Percentiles rank a stretch among this genome's conserved stretches.
Evolutionary conservation across 169 alveolate species (phyloP).

Genomic region (Babesia sp.): DNA sequence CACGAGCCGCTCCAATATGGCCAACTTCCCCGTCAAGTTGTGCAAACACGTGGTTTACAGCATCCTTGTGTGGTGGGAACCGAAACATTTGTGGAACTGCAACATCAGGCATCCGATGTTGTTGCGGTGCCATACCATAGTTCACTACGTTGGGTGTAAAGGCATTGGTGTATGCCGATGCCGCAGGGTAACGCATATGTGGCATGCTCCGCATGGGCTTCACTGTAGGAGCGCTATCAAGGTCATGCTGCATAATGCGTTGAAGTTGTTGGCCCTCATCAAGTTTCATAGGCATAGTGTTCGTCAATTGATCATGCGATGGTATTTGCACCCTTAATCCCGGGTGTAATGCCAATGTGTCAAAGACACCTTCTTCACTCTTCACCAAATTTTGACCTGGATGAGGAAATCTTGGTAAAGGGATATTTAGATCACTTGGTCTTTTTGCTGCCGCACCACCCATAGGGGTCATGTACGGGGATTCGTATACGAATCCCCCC

Average conservation of each 20-base stretch:
- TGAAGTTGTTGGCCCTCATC: constrained; percentile 4
- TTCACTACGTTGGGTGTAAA: constrained; percentile 18
- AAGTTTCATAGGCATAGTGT: neutral
- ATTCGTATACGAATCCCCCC: constrained; percentile 1
- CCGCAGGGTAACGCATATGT: constrained; percentile 1
- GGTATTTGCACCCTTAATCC: constrained; percentile 23
- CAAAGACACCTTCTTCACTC: neutral
- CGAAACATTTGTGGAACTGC: constrained; percentile 8
- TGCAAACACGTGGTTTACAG: neutral
- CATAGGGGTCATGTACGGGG: constrained; percentile 8
- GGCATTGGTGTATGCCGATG: neutral
- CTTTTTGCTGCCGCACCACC: neutral
- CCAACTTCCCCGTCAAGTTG: constrained; percentile 3
- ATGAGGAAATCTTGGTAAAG: neutral
- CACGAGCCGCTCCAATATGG: constrained; percentile 2
- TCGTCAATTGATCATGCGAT: constrained; percentile 7
- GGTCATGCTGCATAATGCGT: neutral
- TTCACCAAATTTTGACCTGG: neutral
- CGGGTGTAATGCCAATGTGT: constrained; percentile 16
- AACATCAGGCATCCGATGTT: constrained; percentile 2
- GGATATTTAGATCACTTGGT: neutral
- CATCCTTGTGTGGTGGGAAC: constrained; percentile 1
- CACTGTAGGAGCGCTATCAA: neutral
- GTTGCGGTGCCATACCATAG: neutral
- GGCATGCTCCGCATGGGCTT: neutral